Conservation (phyloP, 1,284 basidiomycete species). For the Golubevia pallescens region DNA sequence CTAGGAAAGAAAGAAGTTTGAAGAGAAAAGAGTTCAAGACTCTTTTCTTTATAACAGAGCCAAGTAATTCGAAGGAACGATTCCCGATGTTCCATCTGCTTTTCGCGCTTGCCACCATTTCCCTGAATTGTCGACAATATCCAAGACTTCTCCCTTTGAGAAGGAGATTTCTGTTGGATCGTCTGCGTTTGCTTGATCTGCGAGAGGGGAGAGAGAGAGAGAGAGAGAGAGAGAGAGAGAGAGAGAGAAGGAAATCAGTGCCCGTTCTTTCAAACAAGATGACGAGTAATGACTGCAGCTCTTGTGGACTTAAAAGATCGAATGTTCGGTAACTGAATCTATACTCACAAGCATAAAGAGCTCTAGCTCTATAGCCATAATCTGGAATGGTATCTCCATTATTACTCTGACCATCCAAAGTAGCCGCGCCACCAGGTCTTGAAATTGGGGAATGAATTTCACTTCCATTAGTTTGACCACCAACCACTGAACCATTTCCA, state of each 20-base stretch:
- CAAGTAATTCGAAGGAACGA: constrained; percentile 66
- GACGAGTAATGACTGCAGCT: not conserved
- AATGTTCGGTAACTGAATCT: constrained; percentile 16
- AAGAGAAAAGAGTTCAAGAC: too few relatives aligned
- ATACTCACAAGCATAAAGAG: constrained; percentile 81
- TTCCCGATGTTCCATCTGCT: constrained; percentile 79
- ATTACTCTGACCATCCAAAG: not conserved
- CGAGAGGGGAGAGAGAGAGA: not conserved
- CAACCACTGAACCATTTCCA: constrained; percentile 9
- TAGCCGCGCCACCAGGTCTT: not conserved
- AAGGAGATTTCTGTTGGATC: constrained; percentile 97
- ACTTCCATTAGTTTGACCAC: constrained; percentile 3
- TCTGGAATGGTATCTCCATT: constrained; percentile 20
- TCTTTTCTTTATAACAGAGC: too few relatives aligned
- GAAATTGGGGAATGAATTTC: constrained; percentile 1
- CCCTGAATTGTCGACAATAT: constrained; percentile 88
- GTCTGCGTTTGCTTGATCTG: constrained; percentile 87
- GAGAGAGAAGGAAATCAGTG: constrained; percentile 15
- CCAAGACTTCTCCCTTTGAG: constrained; percentile 87
- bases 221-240: constrained; percentile 29
- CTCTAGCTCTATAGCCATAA: constrained; percentile 76
- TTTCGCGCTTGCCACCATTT: constrained; percentile 97
- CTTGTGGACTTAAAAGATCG: not conserved
- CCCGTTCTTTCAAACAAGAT: constrained; percentile 8
- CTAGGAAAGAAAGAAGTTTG: too few relatives aligned